Evolutionary conservation across 2,329 filamentous ascomycete genomes (phyloP).

Genomic region (Tolypocladium endophyticum): DNA sequence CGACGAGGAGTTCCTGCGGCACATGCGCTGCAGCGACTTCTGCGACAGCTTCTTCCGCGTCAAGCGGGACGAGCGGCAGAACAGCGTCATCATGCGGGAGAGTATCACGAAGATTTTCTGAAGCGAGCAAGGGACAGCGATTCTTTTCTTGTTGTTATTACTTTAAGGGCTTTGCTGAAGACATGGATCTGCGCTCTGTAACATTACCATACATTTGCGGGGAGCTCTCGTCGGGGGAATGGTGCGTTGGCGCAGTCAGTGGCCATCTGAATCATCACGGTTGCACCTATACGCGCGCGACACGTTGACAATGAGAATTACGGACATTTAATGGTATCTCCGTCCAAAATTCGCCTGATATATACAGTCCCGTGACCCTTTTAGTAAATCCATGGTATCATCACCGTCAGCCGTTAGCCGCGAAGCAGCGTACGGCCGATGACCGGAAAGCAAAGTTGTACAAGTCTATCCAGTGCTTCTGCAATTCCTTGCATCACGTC

Average conservation of each 20-base stretch:
- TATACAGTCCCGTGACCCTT: neutral
- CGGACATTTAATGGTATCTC: neutral
- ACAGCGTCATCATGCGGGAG: conserved; percentile 72
- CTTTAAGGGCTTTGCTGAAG: neutral
- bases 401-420: neutral
- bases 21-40: conserved; percentile 92
- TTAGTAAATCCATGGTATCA: neutral
- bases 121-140: neutral
- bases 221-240: neutral
- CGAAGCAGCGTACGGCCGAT: neutral
- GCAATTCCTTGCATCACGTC: neutral
- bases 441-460: neutral
- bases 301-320: neutral
- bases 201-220: neutral
- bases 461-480: neutral
- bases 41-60: conserved; percentile 88
- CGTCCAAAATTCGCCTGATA: neutral
- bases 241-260: neutral
- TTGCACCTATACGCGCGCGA: neutral
- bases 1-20: conserved; percentile 87
- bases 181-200: neutral
- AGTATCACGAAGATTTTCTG: conserved; percentile 41
- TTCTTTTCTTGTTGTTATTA: neutral
- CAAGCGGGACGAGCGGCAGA: conserved; percentile 70
- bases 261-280: neutral